Evolutionary conservation across 1,139 yeast genomes (phyloP).

Genomic region (Geotrichum phurueaensis): DNA sequence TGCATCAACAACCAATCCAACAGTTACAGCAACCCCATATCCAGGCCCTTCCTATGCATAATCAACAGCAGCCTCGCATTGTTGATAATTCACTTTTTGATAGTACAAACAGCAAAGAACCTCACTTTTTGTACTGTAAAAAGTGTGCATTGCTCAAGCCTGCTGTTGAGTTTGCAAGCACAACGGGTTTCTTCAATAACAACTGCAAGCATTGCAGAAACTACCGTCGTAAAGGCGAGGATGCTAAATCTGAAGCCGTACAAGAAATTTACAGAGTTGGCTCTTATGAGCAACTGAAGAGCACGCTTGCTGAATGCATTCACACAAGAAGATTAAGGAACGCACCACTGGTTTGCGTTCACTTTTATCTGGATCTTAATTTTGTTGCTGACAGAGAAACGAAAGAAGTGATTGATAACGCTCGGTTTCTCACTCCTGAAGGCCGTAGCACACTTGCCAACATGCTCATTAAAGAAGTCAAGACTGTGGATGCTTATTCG

Average conservation of each 20-base stretch:
- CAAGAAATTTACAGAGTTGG: slow-evolving; percentile 14
- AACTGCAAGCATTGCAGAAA: slow-evolving; percentile 17
- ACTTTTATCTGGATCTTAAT: slow-evolving; percentile 12
- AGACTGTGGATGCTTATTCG: slow-evolving; percentile 8
- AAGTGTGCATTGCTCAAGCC: slow-evolving; percentile 17
- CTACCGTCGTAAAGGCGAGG: slow-evolving; percentile 16
- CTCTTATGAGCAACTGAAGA: slow-evolving; percentile 11
- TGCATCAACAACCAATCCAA: slow-evolving; percentile 4
- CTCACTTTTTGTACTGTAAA: slow-evolving; percentile 15
- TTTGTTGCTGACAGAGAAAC: slow-evolving; percentile 10
- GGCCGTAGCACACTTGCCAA: slow-evolving; percentile 17
- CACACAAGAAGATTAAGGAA: slow-evolving; percentile 6
- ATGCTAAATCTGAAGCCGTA: slow-evolving; percentile 16
- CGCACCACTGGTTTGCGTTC: slow-evolving; percentile 13
- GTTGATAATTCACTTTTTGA: slow-evolving; percentile 7
- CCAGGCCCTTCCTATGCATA: slow-evolving; percentile 1
- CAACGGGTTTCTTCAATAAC: slow-evolving; percentile 17
- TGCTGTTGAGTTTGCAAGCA: slow-evolving; percentile 17
- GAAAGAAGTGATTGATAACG: slow-evolving; percentile 4
- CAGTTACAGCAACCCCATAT: slow-evolving; percentile 1
- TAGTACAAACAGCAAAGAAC: slow-evolving; percentile 5
- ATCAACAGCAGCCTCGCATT: background rate
- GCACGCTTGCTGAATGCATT: slow-evolving; percentile 10
- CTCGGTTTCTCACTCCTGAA: slow-evolving; percentile 10
- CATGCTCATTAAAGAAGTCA: slow-evolving; percentile 7